Evolutionary conservation across 768 basidiomycete species (phyloP), one percentile per base, ranked within the genome.

Genomic region (Hypholoma sublateritium): DNA sequence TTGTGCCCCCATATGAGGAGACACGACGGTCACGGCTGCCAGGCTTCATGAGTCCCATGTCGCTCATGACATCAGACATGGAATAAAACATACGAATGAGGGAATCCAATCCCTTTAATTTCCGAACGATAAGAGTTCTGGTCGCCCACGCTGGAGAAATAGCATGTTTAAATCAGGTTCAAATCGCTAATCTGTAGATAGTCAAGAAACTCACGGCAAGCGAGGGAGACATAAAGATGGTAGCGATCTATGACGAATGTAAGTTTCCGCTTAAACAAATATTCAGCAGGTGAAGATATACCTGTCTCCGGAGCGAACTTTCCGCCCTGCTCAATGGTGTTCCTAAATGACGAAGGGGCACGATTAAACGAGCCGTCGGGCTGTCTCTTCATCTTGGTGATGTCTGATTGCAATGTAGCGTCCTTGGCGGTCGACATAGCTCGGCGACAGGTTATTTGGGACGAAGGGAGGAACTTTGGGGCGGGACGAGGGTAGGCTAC

Each of bases 31-130:
- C 51, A 95, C 81, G 59, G 85, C 93, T 94, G 50, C 45, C 19
- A 39, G 64, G 19, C 63, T 55, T 46, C 51, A 50, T 48, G 41
- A 45, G 17, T 34, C 42, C 22, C 16, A 42, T 8, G 28, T 11
- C 22, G 6, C 17, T 37, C 17, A 17, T 14, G 48, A 8, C 16
- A 41, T n/a, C 36, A 32, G 25, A 16, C 5, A 22, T 13, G 22
- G 17, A 47, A 24, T 35, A 35, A 32, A 22, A 76, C 89, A 67
- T 61, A 92, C 94, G 77, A 57, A 99, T 84, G 59, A 91, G 74
- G 22, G 88, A 80, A 61, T 98, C 90, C 21, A 99, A 79, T 1
- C 95, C 95, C 70, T 99, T 99, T 64, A 98, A 80, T 72, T 93
- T 87, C 62, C 95, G 82, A 3, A 89, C 78, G 63, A 98, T 97